These are phyloP conservation scores for Phytopythium vexans DNA, from an alignment of 352 stramenopile species.

Conservation along the genomic window DNA sequence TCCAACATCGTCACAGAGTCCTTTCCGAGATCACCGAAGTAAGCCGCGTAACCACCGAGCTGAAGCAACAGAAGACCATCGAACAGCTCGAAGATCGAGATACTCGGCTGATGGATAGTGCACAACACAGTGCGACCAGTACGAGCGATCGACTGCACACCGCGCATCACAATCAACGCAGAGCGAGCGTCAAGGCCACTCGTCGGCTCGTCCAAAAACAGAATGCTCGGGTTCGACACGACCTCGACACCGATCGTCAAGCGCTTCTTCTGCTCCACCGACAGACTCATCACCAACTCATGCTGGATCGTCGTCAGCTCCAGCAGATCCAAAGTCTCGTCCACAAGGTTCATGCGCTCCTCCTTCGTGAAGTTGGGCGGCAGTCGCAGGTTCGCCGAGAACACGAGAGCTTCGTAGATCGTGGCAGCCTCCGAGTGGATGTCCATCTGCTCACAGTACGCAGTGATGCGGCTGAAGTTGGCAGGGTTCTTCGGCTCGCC, in stretches of 20 bases:
- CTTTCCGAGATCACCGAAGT: constrained; percentile 85
- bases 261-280: too few relatives aligned
- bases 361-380: too few relatives aligned
- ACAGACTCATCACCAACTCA: too few relatives aligned
- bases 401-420: too few relatives aligned
- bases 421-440: too few relatives aligned
- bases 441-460: too few relatives aligned
- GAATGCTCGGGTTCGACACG: constrained; percentile 89
- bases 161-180: constrained; percentile 85
- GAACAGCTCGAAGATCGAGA: constrained; percentile 92
- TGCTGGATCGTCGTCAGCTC: too few relatives aligned
- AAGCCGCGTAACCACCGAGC: constrained; percentile 50
- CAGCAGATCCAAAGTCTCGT: too few relatives aligned
- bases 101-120: constrained; percentile 60
- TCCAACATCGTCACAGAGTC: constrained; percentile 74
- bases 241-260: constrained; percentile 92
- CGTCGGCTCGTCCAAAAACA: constrained; percentile 94
- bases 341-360: too few relatives aligned
- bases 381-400: too few relatives aligned
- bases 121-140: constrained; percentile 87
- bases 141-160: constrained; percentile 78
- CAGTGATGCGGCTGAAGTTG: too few relatives aligned
- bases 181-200: constrained; percentile 84
- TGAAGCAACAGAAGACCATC: constrained; percentile 87
- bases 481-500: too few relatives aligned